A percentile compares a stretch with the other conserved stretches of the same genome.
Evolutionary conservation across 108 stramenopile genomes (phyloP).

Genomic region (Cylindrotheca closterium): DNA sequence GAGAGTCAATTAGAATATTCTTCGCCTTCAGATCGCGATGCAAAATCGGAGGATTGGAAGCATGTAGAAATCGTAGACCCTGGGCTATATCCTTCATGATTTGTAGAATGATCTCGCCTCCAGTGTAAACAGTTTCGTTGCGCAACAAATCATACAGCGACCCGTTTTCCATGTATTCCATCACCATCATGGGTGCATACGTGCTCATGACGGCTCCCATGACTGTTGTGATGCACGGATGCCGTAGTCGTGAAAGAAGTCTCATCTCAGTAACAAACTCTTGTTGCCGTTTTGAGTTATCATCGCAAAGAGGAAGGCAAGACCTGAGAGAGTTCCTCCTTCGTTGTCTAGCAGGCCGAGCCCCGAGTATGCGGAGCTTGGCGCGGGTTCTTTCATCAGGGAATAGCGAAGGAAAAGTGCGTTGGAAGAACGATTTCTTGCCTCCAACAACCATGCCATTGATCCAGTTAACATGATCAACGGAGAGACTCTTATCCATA

Average conservation of each 20-base stretch:
- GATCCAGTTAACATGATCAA: background rate
- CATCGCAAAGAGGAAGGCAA: conserved; percentile 10
- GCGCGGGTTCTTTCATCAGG: background rate
- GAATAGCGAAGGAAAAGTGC: background rate
- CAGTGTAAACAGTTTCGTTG: conserved; percentile 43
- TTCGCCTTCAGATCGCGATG: conserved; percentile 54
- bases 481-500: background rate
- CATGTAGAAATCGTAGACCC: conserved; percentile 54
- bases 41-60: conserved; percentile 45
- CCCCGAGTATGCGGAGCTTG: background rate
- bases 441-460: background rate
- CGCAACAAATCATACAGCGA: conserved; percentile 54
- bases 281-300: conserved; percentile 20
- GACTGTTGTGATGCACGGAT: conserved; percentile 63
- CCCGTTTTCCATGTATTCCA: conserved; percentile 44
- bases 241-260: conserved; percentile 49
- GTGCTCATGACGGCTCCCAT: conserved; percentile 35
- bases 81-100: conserved; percentile 48
- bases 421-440: background rate
- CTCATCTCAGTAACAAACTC: conserved; percentile 60
- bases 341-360: no score
- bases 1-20: conserved; percentile 49
- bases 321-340: background rate
- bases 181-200: conserved; percentile 41
- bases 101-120: conserved; percentile 47